phyloP scores from a whole-genome alignment of 495 filamentous ascomycete species.

The Rhypophila decipiens region DNA sequence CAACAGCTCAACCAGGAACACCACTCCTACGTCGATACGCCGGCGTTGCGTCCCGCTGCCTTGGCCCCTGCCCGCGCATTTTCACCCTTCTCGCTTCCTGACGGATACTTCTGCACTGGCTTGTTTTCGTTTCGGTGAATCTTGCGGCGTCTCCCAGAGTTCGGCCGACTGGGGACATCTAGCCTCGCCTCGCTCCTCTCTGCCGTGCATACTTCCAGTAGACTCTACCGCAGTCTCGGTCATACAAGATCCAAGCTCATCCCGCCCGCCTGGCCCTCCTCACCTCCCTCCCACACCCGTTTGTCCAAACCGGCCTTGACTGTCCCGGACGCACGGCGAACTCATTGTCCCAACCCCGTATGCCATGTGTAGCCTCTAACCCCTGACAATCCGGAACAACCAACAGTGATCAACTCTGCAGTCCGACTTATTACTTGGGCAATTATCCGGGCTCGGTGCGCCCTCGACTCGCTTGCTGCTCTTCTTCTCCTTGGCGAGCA shows the following conservation, averaged over 20 bases:
- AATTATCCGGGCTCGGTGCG: conserved; percentile 33
- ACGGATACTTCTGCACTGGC: conserved; percentile 4
- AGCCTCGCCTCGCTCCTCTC: conserved; percentile 13
- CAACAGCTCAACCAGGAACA: neutral
- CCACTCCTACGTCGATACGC: conserved; percentile 5
- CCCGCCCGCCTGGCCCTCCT: conserved; percentile 9
- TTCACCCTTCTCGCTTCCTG: neutral
- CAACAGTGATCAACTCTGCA: conserved; percentile 6
- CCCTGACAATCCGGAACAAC: conserved; percentile 8
- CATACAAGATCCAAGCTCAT: conserved; percentile 18
- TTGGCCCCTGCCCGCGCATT: conserved; percentile 8
- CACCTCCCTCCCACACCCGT: conserved; percentile 2
- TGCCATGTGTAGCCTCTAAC: neutral
- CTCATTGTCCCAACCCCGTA: conserved; percentile 3
- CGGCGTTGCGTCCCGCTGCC: conserved; percentile 18
- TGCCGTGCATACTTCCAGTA: too few relatives aligned
- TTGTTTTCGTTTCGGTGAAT: conserved; percentile 23
- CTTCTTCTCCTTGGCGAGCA: conserved; percentile 19
- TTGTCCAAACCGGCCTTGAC: conserved; percentile 1
- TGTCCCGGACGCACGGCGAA: conserved; percentile 1
- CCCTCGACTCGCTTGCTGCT: conserved; percentile 16
- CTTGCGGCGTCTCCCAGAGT: conserved; percentile 18
- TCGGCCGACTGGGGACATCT: conserved; percentile 23
- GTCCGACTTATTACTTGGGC: conserved; percentile 11
- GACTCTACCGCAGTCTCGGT: too few relatives aligned